Conservation (phyloP, 2,329 filamentous ascomycete genomes). For the Tolypocladium tundrense region DNA sequence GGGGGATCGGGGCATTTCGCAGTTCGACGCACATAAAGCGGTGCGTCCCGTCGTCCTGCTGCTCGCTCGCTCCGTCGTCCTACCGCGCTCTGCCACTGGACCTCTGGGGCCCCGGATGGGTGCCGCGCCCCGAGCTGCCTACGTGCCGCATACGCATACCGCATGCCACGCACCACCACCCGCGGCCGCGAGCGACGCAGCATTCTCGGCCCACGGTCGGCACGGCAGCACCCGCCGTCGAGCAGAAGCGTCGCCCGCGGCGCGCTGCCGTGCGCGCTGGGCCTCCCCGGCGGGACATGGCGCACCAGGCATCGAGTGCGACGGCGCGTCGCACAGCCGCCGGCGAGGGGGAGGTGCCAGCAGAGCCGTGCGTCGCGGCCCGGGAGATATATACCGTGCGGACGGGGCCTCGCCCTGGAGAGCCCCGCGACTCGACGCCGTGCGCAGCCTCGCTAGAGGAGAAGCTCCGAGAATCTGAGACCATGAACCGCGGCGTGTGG, state of each 20-base stretch:
- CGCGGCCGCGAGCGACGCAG: not conserved
- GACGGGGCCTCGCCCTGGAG: not conserved
- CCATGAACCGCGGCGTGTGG: not conserved
- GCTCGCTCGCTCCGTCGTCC: not conserved
- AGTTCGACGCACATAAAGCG: constrained; percentile 1
- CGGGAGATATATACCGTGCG: not conserved
- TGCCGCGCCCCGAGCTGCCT: not conserved
- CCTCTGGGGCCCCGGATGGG: not conserved
- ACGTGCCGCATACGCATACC: not conserved
- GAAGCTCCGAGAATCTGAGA: not conserved
- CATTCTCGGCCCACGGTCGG: not conserved
- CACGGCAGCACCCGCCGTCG: too few relatives aligned
- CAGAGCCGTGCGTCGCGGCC: not conserved
- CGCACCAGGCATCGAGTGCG: not conserved
- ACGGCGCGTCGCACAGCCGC: not conserved
- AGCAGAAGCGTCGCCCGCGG: too few relatives aligned
- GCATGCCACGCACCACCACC: not conserved
- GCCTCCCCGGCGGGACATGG: not conserved
- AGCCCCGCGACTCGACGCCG: not conserved
- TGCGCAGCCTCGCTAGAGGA: not conserved
- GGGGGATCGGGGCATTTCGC: not conserved
- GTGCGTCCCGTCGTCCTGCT: not conserved
- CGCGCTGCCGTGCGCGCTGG: not conserved
- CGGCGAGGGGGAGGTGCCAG: not conserved
- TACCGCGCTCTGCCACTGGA: not conserved